Evolutionary conservation across 163 green algal species (phyloP), one percentile per base, ranked within the genome.

Genomic region (Prototheca wickerhamii): DNA sequence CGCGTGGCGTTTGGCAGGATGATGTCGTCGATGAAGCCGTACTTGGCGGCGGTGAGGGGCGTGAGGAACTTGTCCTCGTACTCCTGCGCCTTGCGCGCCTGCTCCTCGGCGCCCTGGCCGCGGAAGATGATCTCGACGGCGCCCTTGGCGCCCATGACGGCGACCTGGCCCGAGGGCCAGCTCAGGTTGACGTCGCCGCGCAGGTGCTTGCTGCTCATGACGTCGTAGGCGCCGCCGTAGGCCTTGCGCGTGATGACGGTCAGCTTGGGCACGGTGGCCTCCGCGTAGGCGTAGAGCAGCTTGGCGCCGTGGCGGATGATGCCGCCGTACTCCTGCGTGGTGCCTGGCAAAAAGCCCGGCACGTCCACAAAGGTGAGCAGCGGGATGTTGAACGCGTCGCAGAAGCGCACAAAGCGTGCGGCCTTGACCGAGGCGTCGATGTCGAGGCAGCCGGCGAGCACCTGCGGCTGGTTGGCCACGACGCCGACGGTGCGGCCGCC

Each of bases 381-480:
- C 18, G 83, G 83, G 65, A 90, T 89, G 67, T 78, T 78, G 65
- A 90, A 90, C 8, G 72, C 65, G 57, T 90, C 83, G 63, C 83
- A 90, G 73, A 89, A 91, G 26, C 84, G 73, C 34, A 89, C 82
- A 76, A 89, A 89, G 21, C 82, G 67, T 18, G 82, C 82, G 2
- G 63, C 81, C 57, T 86, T 87, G 55, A 84, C 77, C 0, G 83
- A 87, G 3, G 83, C 77, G 50, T 90, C 75, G 30, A 90, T 84
- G 70, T 89, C 83, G 21, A 89, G 74, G 58, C 81, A 86, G 32
- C 83, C 83, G 15, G 83, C 83, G 32, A 86, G 71, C 61, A 84
- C 68, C 2, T 63, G 29, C 6, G 83, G 83, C 62, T 89, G 85
- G 70, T 89, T 89, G 59, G 83, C 83, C 34, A 89, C 82, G 7